phyloP scores from a whole-genome alignment of 108 stramenopile species.

The Fistulifera solaris region DNA sequence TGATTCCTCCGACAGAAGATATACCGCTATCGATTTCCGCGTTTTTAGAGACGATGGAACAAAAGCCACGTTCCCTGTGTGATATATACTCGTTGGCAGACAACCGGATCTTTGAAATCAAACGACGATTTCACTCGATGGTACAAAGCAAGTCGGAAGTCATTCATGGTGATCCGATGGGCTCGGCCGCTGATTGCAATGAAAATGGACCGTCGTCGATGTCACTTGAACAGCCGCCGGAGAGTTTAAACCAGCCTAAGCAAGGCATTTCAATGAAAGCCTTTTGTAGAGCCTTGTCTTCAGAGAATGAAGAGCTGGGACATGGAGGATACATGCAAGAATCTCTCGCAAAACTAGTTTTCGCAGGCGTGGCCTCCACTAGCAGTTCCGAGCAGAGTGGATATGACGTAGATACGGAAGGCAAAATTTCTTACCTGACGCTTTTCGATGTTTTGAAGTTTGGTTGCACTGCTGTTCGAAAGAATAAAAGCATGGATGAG shows the following conservation, averaged over 20 bases:
- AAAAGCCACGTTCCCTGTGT: slow-evolving; percentile 25
- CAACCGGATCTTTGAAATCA: slow-evolving; percentile 56
- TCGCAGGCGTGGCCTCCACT: slow-evolving; percentile 23
- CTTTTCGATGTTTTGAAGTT: slow-evolving; percentile 68
- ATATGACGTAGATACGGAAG: background rate
- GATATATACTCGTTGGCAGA: slow-evolving; percentile 25
- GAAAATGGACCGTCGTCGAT: slow-evolving; percentile 5
- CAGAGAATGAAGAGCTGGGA: slow-evolving; percentile 47
- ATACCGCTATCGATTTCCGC: slow-evolving; percentile 25
- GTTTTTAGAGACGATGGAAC: slow-evolving; percentile 34
- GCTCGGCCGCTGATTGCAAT: slow-evolving; percentile 15
- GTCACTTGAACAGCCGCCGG: background rate
- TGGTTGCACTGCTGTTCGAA: slow-evolving; percentile 67
- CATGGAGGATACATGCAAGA: slow-evolving; percentile 72
- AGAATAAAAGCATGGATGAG: slow-evolving; percentile 13
- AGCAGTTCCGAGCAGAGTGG: background rate
- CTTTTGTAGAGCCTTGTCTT: slow-evolving; percentile 46
- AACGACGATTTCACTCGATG: slow-evolving; percentile 72
- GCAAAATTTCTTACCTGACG: slow-evolving; percentile 36
- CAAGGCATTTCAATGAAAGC: slow-evolving; percentile 46
- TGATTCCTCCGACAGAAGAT: slow-evolving; percentile 16
- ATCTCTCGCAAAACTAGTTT: slow-evolving; percentile 49
- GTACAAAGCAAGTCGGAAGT: slow-evolving; percentile 20
- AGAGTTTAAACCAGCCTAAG: slow-evolving; percentile 22
- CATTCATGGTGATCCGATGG: slow-evolving; percentile 37